Evolutionary conservation across 768 basidiomycete genomes (phyloP).

Genomic region (Naganishia kalamii): DNA sequence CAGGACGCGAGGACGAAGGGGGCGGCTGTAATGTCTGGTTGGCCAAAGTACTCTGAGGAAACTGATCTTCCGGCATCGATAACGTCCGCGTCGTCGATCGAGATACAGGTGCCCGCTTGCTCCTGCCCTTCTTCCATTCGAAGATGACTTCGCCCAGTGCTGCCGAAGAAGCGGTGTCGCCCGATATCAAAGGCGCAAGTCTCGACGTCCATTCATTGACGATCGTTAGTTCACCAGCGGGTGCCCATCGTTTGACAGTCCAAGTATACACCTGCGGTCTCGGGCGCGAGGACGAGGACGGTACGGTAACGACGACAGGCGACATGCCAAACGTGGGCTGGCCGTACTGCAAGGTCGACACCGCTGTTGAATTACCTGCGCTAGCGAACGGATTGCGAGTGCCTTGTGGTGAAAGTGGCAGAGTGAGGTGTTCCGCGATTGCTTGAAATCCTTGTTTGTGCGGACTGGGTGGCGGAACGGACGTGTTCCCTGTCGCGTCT

Average conservation of each 20-base stretch:
- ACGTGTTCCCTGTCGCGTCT: background rate
- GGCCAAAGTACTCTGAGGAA: background rate
- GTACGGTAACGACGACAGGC: slow-evolving; percentile 27
- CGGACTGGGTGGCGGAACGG: slow-evolving; percentile 8
- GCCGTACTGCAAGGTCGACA: slow-evolving; percentile 15
- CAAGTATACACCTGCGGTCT: slow-evolving; percentile 42
- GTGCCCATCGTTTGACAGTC: slow-evolving; percentile 42
- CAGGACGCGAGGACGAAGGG: background rate
- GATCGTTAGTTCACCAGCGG: slow-evolving; percentile 19
- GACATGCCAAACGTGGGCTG: slow-evolving; percentile 41
- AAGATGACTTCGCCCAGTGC: slow-evolving; percentile 42
- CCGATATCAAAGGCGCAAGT: slow-evolving; percentile 28
- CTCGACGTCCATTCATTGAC: slow-evolving; percentile 29
- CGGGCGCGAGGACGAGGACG: slow-evolving; percentile 16
- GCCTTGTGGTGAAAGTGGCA: slow-evolving; percentile 10
- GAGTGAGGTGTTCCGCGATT: slow-evolving; percentile 5
- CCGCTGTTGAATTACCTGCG: background rate
- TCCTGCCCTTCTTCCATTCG: slow-evolving; percentile 32
- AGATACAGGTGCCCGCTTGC: background rate
- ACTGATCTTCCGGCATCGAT: background rate
- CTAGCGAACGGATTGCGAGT: slow-evolving; percentile 2
- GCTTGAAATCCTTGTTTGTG: slow-evolving; percentile 6
- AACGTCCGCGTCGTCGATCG: background rate
- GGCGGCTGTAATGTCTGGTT: background rate
- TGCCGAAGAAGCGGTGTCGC: background rate